A percentile compares a stretch with the other conserved stretches of the same genome.
Evolutionary conservation across 1,139 yeast genomes (phyloP).

Genomic region (Protomyces gravidus): DNA sequence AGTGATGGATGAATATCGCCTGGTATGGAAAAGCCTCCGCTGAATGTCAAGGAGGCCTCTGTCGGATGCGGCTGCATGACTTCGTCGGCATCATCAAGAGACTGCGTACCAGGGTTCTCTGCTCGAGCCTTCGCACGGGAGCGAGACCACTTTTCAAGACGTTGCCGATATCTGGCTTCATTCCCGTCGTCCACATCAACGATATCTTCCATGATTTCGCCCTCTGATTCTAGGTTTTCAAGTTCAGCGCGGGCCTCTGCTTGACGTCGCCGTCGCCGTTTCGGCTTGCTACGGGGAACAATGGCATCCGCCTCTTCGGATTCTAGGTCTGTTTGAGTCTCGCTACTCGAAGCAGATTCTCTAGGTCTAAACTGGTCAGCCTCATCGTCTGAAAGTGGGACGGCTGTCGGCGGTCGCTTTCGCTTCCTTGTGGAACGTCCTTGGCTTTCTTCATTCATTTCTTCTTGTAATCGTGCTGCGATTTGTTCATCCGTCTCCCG

Average conservation of each 20-base stretch:
- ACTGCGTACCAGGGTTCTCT: conserved; percentile 29
- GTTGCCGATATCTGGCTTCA: conserved; percentile 54
- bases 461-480: conserved; percentile 24
- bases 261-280: not conserved
- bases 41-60: conserved; percentile 67
- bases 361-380: not conserved
- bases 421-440: conserved; percentile 7
- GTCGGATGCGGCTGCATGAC: conserved; percentile 61
- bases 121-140: conserved; percentile 37
- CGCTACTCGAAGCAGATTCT: not conserved
- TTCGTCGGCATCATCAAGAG: conserved; percentile 31
- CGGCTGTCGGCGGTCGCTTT: conserved; percentile 1
- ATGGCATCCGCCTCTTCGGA: not conserved
- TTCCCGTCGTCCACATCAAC: conserved; percentile 66
- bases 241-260: not conserved
- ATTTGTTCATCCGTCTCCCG: conserved; percentile 16
- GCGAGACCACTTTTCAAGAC: conserved; percentile 58
- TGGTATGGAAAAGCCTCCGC: conserved; percentile 67
- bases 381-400: conserved; percentile 2
- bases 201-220: conserved; percentile 30
- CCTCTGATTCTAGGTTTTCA: not conserved
- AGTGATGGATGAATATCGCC: conserved; percentile 85
- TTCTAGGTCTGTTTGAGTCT: not conserved
- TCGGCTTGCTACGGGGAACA: not conserved
- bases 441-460: not conserved